Percentiles rank a stretch among this genome's conserved stretches.
phyloP scores from a whole-genome alignment of 148 eudicot genomes.

The Rheum nobile region DNA sequence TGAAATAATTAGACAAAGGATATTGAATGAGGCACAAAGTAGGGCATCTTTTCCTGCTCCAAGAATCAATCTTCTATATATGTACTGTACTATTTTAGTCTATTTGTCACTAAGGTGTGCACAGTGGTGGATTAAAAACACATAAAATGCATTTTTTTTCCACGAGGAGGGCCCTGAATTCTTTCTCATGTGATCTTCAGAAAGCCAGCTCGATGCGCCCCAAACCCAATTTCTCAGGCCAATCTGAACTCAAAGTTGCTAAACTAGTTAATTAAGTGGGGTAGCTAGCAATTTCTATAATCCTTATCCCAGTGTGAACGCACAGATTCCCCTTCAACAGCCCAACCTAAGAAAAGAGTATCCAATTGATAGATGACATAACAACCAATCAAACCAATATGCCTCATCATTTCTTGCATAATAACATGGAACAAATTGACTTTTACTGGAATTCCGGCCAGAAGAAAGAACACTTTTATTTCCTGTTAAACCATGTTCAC shows the following conservation, averaged over 20 bases:
- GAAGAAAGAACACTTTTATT: not conserved
- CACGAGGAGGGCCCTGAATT: not conserved
- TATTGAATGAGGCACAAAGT: not conserved
- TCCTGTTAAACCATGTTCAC: slow-evolving; percentile 3
- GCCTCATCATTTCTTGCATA: not conserved
- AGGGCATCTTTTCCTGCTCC: not conserved
- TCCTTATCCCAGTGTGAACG: slow-evolving; percentile 2
- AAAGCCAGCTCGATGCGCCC: not conserved
- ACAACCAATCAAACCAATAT: not conserved
- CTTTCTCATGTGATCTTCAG: not conserved
- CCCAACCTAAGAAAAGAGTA: not conserved
- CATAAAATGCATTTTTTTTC: not conserved
- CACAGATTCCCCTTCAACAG: not conserved
- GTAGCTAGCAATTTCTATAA: not conserved
- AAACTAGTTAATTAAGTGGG: not conserved
- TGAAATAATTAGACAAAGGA: too few species aligned
- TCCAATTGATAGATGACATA: not conserved
- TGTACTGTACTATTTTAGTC: not conserved
- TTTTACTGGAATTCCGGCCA: not conserved
- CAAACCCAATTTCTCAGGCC: not conserved
- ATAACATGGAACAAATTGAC: not conserved
- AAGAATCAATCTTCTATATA: not conserved
- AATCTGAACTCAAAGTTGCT: not conserved
- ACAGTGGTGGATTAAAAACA: not conserved
- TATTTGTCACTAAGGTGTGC: not conserved